Evolutionary conservation across 768 basidiomycete genomes (phyloP).

Genomic region (Lentinula detonsa): DNA sequence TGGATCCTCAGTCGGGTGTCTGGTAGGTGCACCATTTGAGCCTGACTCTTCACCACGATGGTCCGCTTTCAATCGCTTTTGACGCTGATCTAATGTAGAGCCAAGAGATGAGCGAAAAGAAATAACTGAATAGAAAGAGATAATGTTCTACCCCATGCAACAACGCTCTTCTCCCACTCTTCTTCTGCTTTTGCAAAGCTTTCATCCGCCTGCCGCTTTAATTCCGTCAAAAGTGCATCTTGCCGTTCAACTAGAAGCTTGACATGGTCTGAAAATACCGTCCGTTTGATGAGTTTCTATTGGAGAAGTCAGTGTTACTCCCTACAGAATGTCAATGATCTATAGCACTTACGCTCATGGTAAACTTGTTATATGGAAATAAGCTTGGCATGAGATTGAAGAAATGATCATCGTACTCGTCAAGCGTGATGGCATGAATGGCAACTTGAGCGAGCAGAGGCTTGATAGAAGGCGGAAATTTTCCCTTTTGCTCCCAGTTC

Average conservation of each 20-base stretch:
- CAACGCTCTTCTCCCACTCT: conserved; percentile 69
- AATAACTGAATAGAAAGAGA: conserved; percentile 1
- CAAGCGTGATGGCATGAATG: conserved; percentile 71
- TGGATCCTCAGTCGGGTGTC: conserved; percentile 2
- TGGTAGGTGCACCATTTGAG: not conserved
- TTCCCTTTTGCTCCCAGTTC: conserved; percentile 60
- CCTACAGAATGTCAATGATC: not conserved
- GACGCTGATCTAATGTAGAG: conserved; percentile 35
- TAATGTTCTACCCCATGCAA: conserved; percentile 54
- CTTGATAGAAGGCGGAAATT: conserved; percentile 82
- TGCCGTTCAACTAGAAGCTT: conserved; percentile 61
- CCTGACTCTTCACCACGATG: conserved; percentile 11
- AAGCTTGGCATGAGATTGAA: conserved; percentile 82
- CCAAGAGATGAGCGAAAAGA: not conserved
- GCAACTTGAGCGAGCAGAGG: conserved; percentile 68
- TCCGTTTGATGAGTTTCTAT: conserved; percentile 90
- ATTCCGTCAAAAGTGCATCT: conserved; percentile 58
- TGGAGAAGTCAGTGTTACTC: not conserved
- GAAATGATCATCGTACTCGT: conserved; percentile 89
- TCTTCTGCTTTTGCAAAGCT: conserved; percentile 66
- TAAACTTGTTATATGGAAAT: conserved; percentile 95
- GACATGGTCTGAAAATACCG: conserved; percentile 73
- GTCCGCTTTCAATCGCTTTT: conserved; percentile 40
- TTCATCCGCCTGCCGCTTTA: conserved; percentile 53
- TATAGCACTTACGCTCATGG: conserved; percentile 63